A percentile compares a stretch with the other conserved stretches of the same genome.
phyloP scores from a whole-genome alignment of 768 basidiomycete genomes.

The Cantharellus anzutake region DNA sequence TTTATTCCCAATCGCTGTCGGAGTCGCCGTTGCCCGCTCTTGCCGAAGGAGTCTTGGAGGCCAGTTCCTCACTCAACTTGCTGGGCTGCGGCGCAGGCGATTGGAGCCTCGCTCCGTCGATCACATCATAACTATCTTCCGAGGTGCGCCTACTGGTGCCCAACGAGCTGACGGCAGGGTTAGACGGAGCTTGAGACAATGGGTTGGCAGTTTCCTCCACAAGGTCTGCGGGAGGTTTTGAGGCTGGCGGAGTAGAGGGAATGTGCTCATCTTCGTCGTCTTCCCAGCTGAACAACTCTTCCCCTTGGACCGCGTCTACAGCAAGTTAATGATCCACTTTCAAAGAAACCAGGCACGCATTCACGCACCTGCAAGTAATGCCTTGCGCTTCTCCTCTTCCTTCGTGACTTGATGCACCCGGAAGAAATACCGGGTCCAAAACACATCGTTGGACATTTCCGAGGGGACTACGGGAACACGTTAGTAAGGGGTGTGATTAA shows the following conservation, averaged over 20 bases:
- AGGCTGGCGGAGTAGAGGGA: conserved; percentile 11
- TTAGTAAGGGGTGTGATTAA: neutral
- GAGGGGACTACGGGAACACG: conserved; percentile 40
- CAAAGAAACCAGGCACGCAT: neutral
- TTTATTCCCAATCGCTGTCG: conserved; percentile 15
- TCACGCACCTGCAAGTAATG: conserved; percentile 45
- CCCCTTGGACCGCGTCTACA: conserved; percentile 30
- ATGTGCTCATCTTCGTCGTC: conserved; percentile 64
- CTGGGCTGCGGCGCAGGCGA: neutral
- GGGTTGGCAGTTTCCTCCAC: neutral
- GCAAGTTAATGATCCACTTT: conserved; percentile 1
- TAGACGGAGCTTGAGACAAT: conserved; percentile 8
- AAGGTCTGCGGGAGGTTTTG: conserved; percentile 1
- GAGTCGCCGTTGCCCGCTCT: conserved; percentile 3
- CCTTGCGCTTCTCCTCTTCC: conserved; percentile 66
- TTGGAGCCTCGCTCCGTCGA: conserved; percentile 19
- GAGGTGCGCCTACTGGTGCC: conserved; percentile 21
- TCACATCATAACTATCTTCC: conserved; percentile 44
- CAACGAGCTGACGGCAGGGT: conserved; percentile 13
- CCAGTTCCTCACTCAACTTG: neutral
- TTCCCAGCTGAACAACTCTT: conserved; percentile 77
- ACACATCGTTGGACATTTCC: conserved; percentile 38
- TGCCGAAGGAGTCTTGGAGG: conserved; percentile 5
- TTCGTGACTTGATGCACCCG: conserved; percentile 57
- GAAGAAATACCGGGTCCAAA: conserved; percentile 88